Base-by-base conservation (phyloP, 441 rosid species). In the Euphorbia corollata region DNA sequence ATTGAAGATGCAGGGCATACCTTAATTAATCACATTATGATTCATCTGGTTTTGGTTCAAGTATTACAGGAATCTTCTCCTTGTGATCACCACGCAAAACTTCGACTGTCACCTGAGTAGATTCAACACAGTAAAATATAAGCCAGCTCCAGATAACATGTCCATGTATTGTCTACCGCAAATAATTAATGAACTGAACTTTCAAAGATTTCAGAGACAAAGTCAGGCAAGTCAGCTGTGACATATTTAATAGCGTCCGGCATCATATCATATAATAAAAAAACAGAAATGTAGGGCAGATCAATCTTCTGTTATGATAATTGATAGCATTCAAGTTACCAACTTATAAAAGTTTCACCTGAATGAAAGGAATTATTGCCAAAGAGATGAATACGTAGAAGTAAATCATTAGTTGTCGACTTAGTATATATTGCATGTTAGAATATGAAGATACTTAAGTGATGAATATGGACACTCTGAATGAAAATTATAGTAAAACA, bases 51-150 rank as follows among this genome's bases (percentile, higher is more conserved):
- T 88, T 91, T 30, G 99, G 87, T 82, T 93, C 97, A 27, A 93
- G 96, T 58, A 36, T 59, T 59, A 93, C 93, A 1, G 96, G 82
- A 69, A 91, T 86, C 82, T 89, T 88, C 80, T 94, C 97, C 81
- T 91, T 87, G 68, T 84, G 99, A 77, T 93, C 96, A 10, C 96
- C 96, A 1, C 96, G 88, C 75, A 94, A 75, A 51, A 94, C 96
- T 83, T 91, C 97, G 70, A 94, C 92, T 0, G 67, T 82, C 76
- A 91, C 87, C 97, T 93, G 82, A 59, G 48, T 6, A 70, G 30
- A 41, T 70, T 59, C 51, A 51, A 15, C 58, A 16, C 39, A 24
- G 43, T 9, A 2, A 32, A 2, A 2, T 2, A 6, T 32, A 2
- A 2, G 6, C 36, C 36, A 32, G 36, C 36, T 32, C 36, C 3